Evolutionary conservation across 1,284 basidiomycete genomes (phyloP), one percentile per base, ranked within the genome.

Genomic region (Boletus nobilissimus): DNA sequence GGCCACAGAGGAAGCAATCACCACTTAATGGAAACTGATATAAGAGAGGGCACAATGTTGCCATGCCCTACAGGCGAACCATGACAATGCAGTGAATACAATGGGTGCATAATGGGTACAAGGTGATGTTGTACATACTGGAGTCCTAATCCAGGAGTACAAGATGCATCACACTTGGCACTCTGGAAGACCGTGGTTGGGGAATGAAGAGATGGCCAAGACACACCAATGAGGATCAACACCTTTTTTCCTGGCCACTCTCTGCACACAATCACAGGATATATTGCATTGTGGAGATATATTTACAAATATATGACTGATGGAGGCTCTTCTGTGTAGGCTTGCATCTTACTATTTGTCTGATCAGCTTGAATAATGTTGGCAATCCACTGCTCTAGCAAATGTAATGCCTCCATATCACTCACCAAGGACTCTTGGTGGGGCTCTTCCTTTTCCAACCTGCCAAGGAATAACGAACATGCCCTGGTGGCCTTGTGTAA

Each of bases 281-380:
- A 3, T 57, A 57, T 57, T 16, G 54, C 54, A 57, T 57, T 57
- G n/a, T 57, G n/a, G 54, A n/a, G 54, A 57, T 57, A 18, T 57
- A 57, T 57, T 57, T 57, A 57, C n/a, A 57, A 57, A 32, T 57
- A n/a, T n/a, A 57, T 57, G 26, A 57, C n/a, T 32, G 16, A 57
- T 10, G 19, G 43, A 46, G 43, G 19, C 2, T 57, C 54, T 32
- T 57, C 54, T 5, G 18, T 48, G 22, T 57, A 10, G 54, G 54
- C n/a, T 57, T 57, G 54, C 54, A 57, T 57, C 54, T 57, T 18
- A 57, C 54, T 18, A 57, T 57, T 57, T 57, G n/a, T 57, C 57
- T 63, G 70, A 71, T 51, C 16, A 13, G 26, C 36, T 38, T 68
- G 48, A 68, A 63, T 71, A 71, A 71, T 71, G 24, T 70, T 5